Evolutionary conservation across 2,329 filamentous ascomycete species (phyloP).

Genomic region (Cryoendolithus antarcticus): DNA sequence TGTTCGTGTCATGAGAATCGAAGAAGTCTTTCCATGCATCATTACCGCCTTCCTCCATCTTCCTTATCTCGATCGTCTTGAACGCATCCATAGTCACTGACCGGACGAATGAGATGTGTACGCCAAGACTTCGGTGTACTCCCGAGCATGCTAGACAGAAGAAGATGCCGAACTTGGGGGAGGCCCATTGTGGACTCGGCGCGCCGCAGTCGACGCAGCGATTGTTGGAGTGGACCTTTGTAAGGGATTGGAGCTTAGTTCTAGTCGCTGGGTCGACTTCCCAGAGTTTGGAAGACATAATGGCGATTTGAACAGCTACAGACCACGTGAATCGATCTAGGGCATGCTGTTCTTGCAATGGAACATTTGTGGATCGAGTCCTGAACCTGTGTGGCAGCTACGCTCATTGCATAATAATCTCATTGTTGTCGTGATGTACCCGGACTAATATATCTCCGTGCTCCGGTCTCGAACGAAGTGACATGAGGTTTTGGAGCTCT

Average conservation of each 20-base stretch:
- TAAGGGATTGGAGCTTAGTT: slow-evolving; percentile 86
- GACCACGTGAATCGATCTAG: no score
- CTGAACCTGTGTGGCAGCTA: no score
- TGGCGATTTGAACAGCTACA: no score
- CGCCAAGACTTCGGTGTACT: slow-evolving; percentile 84
- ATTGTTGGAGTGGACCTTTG: slow-evolving; percentile 81
- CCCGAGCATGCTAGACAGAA: slow-evolving; percentile 95
- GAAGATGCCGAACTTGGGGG: slow-evolving; percentile 96
- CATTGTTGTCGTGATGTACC: no score
- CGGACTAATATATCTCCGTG: no score
- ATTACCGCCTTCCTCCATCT: slow-evolving; percentile 90
- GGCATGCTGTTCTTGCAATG: no score
- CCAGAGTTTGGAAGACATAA: slow-evolving; percentile 61
- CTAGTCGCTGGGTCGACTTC: slow-evolving; percentile 96
- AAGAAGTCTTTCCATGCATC: slow-evolving; percentile 80
- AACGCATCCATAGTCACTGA: slow-evolving; percentile 98
- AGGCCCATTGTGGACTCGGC: slow-evolving; percentile 90
- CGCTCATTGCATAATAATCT: no score
- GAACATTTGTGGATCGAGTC: no score
- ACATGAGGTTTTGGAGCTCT: not conserved
- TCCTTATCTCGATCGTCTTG: slow-evolving; percentile 81
- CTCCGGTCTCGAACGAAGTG: no score
- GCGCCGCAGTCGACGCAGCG: slow-evolving; percentile 90
- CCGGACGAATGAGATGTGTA: slow-evolving; percentile 96
- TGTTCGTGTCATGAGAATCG: slow-evolving; percentile 42